A percentile compares a stretch with the other conserved stretches of the same genome.
Evolutionary conservation across 257 asterid genomes (phyloP).

Genomic region (Penstemon eatonii): DNA sequence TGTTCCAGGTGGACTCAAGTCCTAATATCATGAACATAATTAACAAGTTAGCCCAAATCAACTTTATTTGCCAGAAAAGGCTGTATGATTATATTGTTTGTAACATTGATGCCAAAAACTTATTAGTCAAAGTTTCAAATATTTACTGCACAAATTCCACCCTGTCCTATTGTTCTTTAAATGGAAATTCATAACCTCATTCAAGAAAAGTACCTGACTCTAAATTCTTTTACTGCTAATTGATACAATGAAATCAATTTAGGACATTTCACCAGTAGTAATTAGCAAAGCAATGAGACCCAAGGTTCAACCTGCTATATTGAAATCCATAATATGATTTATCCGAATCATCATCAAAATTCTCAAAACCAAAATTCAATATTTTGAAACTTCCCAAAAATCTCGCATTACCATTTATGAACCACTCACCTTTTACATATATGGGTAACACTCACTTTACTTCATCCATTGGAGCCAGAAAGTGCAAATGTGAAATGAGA

Average conservation of each 20-base stretch:
- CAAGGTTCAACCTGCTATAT: conserved; percentile 1
- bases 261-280: not conserved
- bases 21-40: conserved; percentile 34
- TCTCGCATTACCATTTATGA: not conserved
- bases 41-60: conserved; percentile 13
- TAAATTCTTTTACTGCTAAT: not conserved
- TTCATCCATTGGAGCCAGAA: conserved; percentile 7
- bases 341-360: conserved; percentile 15
- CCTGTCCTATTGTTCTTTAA: conserved; percentile 9
- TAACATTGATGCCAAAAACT: conserved; percentile 14
- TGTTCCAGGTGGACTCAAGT: conserved; percentile 55
- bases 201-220: not conserved
- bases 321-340: not conserved
- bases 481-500: not conserved
- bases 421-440: not conserved
- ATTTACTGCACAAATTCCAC: not conserved
- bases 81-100: not conserved
- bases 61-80: not conserved
- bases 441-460: not conserved
- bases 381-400: conserved; percentile 1
- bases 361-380: not conserved
- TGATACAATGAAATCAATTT: not conserved
- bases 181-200: not conserved
- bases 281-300: not conserved
- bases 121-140: not conserved